Percentiles rank a stretch among this genome's conserved stretches.
phyloP scores from a whole-genome alignment of 371 early-diverging fungal genomes.

The Rhizoclosmatium hyalinum region DNA sequence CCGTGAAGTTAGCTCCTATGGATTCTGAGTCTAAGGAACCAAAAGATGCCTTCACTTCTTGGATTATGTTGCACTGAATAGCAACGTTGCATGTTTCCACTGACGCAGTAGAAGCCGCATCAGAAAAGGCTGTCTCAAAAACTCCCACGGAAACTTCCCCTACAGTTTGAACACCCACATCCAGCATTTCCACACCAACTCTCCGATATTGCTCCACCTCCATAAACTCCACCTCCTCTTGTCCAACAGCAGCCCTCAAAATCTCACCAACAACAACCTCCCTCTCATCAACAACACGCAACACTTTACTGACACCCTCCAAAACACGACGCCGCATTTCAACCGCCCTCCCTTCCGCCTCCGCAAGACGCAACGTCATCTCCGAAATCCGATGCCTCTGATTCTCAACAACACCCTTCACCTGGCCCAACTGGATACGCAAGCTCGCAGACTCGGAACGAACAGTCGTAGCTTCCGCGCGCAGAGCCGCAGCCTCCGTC shows the following conservation, averaged over 20 bases:
- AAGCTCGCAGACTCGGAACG: background rate
- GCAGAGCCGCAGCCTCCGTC: background rate
- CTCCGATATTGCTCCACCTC: background rate
- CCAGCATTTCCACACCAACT: background rate
- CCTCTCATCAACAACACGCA: background rate
- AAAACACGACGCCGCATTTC: background rate
- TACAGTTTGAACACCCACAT: too few relatives aligned
- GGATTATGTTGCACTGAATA: background rate
- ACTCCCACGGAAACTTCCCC: too few relatives aligned
- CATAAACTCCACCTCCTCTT: background rate
- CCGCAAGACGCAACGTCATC: background rate
- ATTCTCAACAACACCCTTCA: slow-evolving; percentile 5
- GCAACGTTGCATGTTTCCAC: background rate
- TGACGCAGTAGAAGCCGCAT: too few relatives aligned
- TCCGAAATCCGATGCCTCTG: slow-evolving; percentile 11
- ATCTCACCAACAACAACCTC: background rate
- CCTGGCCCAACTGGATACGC: background rate
- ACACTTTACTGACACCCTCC: background rate
- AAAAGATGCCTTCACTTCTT: too few relatives aligned
- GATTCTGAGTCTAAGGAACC: too few relatives aligned
- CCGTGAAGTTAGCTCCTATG: background rate
- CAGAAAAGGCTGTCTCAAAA: too few relatives aligned
- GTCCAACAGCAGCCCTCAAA: background rate
- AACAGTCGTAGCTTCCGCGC: background rate
- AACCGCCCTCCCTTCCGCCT: background rate